phyloP scores from a whole-genome alignment of 495 filamentous ascomycete species.

The Apiosordaria backusii region DNA sequence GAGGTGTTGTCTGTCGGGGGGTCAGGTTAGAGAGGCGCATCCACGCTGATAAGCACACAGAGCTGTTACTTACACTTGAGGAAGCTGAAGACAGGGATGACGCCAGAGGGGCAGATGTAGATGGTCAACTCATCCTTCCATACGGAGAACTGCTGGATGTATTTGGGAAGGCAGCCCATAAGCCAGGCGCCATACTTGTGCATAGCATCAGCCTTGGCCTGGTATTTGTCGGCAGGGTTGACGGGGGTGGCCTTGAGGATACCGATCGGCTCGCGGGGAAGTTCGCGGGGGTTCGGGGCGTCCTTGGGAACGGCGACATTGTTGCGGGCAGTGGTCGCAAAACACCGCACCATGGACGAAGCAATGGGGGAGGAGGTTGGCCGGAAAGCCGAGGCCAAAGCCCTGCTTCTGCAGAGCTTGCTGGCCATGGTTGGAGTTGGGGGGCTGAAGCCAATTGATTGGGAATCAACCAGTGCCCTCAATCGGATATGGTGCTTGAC shows the following conservation, averaged over 20 bases:
- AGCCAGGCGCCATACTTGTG: slow-evolving; percentile 96
- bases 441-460: slow-evolving; percentile 42
- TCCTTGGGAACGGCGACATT: slow-evolving; percentile 54
- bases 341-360: slow-evolving; percentile 43
- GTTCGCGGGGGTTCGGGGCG: slow-evolving; percentile 65
- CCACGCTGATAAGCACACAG: background rate
- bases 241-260: slow-evolving; percentile 74
- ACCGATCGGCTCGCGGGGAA: slow-evolving; percentile 49
- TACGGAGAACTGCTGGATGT: slow-evolving; percentile 97
- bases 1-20: slow-evolving; percentile 69
- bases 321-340: slow-evolving; percentile 47
- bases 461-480: slow-evolving; percentile 29
- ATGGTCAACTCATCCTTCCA: slow-evolving; percentile 99
- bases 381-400: slow-evolving; percentile 57
- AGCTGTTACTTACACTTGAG: slow-evolving; percentile 62
- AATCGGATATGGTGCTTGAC: slow-evolving; percentile 19
- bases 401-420: slow-evolving; percentile 62
- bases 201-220: slow-evolving; percentile 74
- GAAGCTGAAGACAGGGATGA: slow-evolving; percentile 89
- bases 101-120: slow-evolving; percentile 80
- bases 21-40: background rate
- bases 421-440: slow-evolving; percentile 56
- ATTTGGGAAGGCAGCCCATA: slow-evolving; percentile 93
- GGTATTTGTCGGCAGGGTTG: slow-evolving; percentile 90
- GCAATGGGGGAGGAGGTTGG: slow-evolving; percentile 44